A percentile compares a stretch with the other conserved stretches of the same genome.
Conservation (phyloP, 495 filamentous ascomycete genomes). For the Penicillium roqueforti region DNA sequence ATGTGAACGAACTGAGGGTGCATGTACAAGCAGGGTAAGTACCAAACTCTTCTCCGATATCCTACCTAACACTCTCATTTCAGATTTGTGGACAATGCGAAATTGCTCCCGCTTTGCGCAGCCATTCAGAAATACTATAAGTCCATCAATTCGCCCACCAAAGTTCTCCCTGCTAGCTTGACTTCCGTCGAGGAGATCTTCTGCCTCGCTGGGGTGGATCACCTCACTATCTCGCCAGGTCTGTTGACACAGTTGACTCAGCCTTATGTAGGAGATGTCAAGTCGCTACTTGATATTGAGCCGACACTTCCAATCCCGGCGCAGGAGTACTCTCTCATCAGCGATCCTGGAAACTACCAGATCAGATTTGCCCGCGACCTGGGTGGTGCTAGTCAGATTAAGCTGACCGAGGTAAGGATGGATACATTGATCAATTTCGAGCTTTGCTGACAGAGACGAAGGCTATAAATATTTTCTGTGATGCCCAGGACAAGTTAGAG, state of each 20-base stretch:
- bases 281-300: conserved; percentile 35
- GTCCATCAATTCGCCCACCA: conserved; percentile 32
- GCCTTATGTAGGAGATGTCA: conserved; percentile 26
- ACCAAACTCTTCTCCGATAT: neutral
- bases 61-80: neutral
- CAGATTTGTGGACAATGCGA: conserved; percentile 33
- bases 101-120: conserved; percentile 46
- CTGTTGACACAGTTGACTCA: conserved; percentile 46
- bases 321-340: conserved; percentile 25
- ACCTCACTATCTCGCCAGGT: conserved; percentile 54
- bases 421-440: neutral
- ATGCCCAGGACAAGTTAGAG: conserved; percentile 54
- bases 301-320: conserved; percentile 8
- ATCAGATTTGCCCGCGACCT: conserved; percentile 47
- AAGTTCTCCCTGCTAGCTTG: conserved; percentile 54
- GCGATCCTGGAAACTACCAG: conserved; percentile 45
- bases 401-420: conserved; percentile 46
- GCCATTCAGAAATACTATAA: conserved; percentile 53
- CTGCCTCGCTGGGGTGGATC: conserved; percentile 51
- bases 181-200: conserved; percentile 54
- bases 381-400: conserved; percentile 47
- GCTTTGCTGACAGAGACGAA: neutral
- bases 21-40: conserved; percentile 53
- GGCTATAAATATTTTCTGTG: conserved; percentile 59
- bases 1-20: conserved; percentile 61